Evolutionary conservation across 108 stramenopile genomes (phyloP), one percentile per base, ranked within the genome.

Genomic region (Aurantiochytrium sp.): DNA sequence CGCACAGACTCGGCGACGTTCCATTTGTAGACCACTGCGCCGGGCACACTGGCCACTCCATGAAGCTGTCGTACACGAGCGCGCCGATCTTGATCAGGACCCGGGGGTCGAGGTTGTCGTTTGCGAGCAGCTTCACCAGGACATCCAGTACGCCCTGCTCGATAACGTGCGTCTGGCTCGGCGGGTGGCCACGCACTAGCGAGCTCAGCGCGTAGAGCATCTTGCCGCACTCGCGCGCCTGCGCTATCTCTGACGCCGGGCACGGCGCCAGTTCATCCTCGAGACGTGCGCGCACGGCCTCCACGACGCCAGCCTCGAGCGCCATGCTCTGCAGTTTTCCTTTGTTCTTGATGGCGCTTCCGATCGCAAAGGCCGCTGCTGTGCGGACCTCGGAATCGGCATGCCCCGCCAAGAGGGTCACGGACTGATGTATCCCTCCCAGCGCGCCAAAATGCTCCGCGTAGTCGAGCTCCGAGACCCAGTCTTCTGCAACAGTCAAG

Each of bases 261-360:
- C 73, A 81, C 6, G 73, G 73, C n/a, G 30, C 24, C 10, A 81
- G 45, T 12, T 22, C 45, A 0, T 65, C 32, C 45, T 81, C 45
- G 17, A 81, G 2, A 21, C 30, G 39, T 6, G 42, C 6, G 6
- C n/a, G n/a, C 12, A 48, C n/a, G 19, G 12, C 6, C 6, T 22
- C 21, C 8, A 81, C 45, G 12, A 48, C 36, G 8, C 73, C 73
- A 48, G 45, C 12, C 30, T 81, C 73, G n/a, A 81, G 45, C 12
- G 73, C 73, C 39, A 48, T 41, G 10, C 8, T 30, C 73, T 81
- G 73, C 39, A 81, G 17, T 12, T 41, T 24, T 41, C 19, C 21
- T 12, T 81, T 41, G 73, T 81, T 81, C 32, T 81, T 81, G 42
- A 81, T 48, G 27, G 73, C 73, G 30, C 73, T 81, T 27, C 73